Evolutionary conservation across 2,329 filamentous ascomycete genomes (phyloP).

Genomic region (Apiospora sp.): DNA sequence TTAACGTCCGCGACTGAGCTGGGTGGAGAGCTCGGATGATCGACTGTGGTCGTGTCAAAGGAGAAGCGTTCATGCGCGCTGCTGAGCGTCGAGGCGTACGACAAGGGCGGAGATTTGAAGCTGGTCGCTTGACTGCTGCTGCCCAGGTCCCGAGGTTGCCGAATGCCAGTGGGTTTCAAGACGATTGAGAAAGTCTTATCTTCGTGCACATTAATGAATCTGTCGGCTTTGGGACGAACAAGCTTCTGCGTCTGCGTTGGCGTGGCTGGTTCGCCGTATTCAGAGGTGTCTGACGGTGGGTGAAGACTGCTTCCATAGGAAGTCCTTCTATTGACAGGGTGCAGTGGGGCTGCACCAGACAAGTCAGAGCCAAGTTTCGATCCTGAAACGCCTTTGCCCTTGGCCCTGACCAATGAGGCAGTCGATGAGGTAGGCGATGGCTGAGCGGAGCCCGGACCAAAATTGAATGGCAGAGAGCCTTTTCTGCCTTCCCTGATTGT

Average conservation of each 20-base stretch:
- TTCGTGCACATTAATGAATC: constrained; percentile 59
- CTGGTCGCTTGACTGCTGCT: constrained; percentile 41
- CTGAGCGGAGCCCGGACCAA: constrained; percentile 41
- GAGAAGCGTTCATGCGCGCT: constrained; percentile 60
- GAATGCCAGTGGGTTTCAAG: constrained; percentile 39
- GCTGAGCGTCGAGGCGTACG: constrained; percentile 51
- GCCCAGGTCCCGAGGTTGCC: constrained; percentile 21
- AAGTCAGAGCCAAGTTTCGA: constrained; percentile 49
- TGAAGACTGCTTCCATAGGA: constrained; percentile 49
- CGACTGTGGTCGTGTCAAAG: constrained; percentile 54
- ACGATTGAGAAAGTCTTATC: constrained; percentile 67
- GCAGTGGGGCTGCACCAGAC: constrained; percentile 44
- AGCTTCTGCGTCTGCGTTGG: constrained; percentile 26
- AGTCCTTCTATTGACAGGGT: constrained; percentile 47
- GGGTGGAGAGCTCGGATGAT: constrained; percentile 58
- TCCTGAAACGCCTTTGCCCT: constrained; percentile 54
- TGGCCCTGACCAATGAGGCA: constrained; percentile 47
- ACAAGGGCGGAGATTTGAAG: constrained; percentile 53
- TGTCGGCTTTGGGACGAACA: constrained; percentile 50
- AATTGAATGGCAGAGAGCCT: background rate
- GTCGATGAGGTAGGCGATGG: constrained; percentile 41
- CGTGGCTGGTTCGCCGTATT: constrained; percentile 36
- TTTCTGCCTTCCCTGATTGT: constrained; percentile 32
- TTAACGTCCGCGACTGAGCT: constrained; percentile 56
- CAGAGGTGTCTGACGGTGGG: constrained; percentile 40